A percentile compares a stretch with the other conserved stretches of the same genome.
These are phyloP conservation scores for Lolium rigidum DNA, from an alignment of 176 grass and related monocot species.

Conservation along the genomic window DNA sequence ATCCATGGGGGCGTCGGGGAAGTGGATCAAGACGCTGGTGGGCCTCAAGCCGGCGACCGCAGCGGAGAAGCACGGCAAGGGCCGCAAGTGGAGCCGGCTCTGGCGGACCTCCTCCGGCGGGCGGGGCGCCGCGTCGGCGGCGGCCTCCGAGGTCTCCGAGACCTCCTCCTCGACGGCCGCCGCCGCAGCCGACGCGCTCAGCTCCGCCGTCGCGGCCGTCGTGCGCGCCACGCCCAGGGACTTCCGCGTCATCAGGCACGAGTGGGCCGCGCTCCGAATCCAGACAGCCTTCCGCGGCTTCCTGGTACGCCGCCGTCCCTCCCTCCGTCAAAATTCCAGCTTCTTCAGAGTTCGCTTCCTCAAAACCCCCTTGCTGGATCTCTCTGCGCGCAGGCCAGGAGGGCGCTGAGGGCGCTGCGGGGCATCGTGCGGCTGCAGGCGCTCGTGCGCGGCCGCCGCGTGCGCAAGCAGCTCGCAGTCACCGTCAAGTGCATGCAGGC, in stretches of 20 bases:
- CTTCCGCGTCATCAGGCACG: slow-evolving; percentile 67
- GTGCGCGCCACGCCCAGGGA: slow-evolving; percentile 69
- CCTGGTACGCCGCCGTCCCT: slow-evolving; percentile 46
- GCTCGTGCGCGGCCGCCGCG: slow-evolving; percentile 75
- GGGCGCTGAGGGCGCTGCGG: slow-evolving; percentile 72
- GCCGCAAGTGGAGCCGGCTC: slow-evolving; percentile 70
- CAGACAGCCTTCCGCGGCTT: slow-evolving; percentile 86
- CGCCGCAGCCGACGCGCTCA: slow-evolving; percentile 51
- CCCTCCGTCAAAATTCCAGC: neutral
- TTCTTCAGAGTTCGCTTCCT: neutral
- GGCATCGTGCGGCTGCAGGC: slow-evolving; percentile 90
- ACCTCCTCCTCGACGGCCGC: slow-evolving; percentile 42
- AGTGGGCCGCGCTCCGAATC: slow-evolving; percentile 78
- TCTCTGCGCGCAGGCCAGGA: slow-evolving; percentile 59
- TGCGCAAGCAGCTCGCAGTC: slow-evolving; percentile 78
- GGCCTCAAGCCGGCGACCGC: slow-evolving; percentile 47
- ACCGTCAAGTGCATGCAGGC: slow-evolving; percentile 88
- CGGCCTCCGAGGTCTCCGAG: slow-evolving; percentile 65
- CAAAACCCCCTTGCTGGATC: neutral
- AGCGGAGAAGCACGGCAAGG: slow-evolving; percentile 48
- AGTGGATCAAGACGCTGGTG: slow-evolving; percentile 84
- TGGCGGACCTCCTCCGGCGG: slow-evolving; percentile 68
- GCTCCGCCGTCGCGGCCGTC: slow-evolving; percentile 59
- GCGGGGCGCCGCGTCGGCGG: slow-evolving; percentile 26
- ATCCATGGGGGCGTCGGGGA: slow-evolving; percentile 72